Evolutionary conservation across 495 filamentous ascomycete species (phyloP).

Genomic region (Glonium stellatum): DNA sequence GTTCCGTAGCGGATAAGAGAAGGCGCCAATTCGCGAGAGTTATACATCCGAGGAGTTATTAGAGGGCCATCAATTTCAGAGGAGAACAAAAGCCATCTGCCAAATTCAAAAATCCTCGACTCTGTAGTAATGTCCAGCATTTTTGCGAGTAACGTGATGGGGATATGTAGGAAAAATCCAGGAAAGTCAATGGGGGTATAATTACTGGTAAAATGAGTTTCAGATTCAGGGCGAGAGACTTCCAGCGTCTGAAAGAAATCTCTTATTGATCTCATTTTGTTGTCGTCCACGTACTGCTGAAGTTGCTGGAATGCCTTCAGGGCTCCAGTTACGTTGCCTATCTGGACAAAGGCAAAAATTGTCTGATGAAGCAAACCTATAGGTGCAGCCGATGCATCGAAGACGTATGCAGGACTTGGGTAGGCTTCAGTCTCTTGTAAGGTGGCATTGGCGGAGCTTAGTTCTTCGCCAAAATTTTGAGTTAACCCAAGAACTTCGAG

Average conservation of each 20-base stretch:
- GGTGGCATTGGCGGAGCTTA: slow-evolving; percentile 18
- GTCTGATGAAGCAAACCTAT: slow-evolving; percentile 33
- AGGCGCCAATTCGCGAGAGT: slow-evolving; percentile 44
- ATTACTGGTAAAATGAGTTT: slow-evolving; percentile 6
- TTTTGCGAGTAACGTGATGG: slow-evolving; percentile 42
- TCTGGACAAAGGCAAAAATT: slow-evolving; percentile 25
- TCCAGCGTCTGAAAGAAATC: slow-evolving; percentile 27
- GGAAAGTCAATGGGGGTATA: slow-evolving; percentile 27
- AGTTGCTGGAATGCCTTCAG: slow-evolving; percentile 27
- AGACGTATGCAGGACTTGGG: slow-evolving; percentile 27
- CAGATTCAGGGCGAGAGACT: not conserved
- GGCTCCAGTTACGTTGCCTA: slow-evolving; percentile 28
- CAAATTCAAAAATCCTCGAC: slow-evolving; percentile 43
- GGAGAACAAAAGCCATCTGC: slow-evolving; percentile 49
- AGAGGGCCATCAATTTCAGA: slow-evolving; percentile 52
- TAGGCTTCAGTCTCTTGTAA: not conserved
- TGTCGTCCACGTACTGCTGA: slow-evolving; percentile 32
- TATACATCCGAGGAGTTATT: slow-evolving; percentile 44
- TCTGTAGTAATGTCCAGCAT: slow-evolving; percentile 50
- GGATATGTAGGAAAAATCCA: slow-evolving; percentile 41
- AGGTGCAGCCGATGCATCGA: slow-evolving; percentile 32
- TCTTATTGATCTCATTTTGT: slow-evolving; percentile 29
- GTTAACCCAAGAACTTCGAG: slow-evolving; percentile 35
- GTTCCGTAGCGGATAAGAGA: slow-evolving; percentile 53
- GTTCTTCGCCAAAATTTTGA: slow-evolving; percentile 34